Base-by-base conservation (phyloP, 1,284 basidiomycete species). In the Trametes pubescens region DNA sequence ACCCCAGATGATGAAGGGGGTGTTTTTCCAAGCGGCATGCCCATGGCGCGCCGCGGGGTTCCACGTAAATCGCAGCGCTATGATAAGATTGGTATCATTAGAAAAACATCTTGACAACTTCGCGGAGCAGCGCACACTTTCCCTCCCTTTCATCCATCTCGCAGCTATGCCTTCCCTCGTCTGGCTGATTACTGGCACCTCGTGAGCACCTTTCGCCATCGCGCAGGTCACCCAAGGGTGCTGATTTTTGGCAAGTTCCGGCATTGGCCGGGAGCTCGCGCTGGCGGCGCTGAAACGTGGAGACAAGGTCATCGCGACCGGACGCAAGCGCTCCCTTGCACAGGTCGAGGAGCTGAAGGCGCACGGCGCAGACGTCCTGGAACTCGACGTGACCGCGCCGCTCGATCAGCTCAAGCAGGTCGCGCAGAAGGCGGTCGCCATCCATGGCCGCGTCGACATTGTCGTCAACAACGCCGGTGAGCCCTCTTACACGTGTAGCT, bases 251-350 rank as follows among this genome's bases (percentile, higher is more conserved):
- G 8, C 0, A 22, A 54, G 52, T 7, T 54, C 52, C 14, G 52
- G 52, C 37, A 54, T 54, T 21, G 52, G 52, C 2, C 52, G 52
- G 13, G 52, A 54, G 24, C 52, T 54, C 22, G 52, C 52, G 13
- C 52, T 54, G n/a, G 52, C 52, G 14, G 52, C 52, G 9, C 52
- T 54, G 24, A 43, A 40, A 26, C 52, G 52, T 24, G 52, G 52
- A 16, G 52, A 54, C 52, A 54, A 54, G 52, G 52, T 54, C 38
- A 54, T 54, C n/a, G 52, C 52, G 37, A 54, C 52, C 21, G 52
- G 52, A 2, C 52, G 52, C 13, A 38, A 29, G 52, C 52, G 52
- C 22, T 54, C 52, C 6, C 38, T 54, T 16, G 37, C 37, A 14
- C 52, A 54, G 24, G 52, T 54, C 5, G 52, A 54, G 37, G 52